A percentile compares a stretch with the other conserved stretches of the same genome.
phyloP scores from a whole-genome alignment of 176 grass and related monocot genomes.

The Guadua angustifolia region DNA sequence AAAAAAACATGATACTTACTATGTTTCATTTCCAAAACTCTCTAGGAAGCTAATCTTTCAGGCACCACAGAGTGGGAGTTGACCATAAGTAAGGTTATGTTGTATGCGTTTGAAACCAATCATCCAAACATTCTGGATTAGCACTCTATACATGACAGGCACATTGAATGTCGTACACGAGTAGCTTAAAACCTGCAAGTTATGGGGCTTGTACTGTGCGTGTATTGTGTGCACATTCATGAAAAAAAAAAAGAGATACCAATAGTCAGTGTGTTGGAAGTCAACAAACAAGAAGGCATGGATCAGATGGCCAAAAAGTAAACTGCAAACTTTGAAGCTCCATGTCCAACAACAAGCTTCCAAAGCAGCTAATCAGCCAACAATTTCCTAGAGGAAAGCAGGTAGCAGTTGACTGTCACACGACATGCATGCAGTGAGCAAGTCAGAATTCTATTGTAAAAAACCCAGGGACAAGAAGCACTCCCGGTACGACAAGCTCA shows the following conservation, averaged over 20 bases:
- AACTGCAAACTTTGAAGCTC: conserved; percentile 48
- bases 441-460: conserved; percentile 31
- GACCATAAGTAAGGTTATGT: neutral
- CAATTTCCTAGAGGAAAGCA: conserved; percentile 48
- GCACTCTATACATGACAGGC: neutral
- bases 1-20: neutral
- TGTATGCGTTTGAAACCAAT: neutral
- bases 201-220: conserved; percentile 10
- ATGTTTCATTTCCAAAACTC: neutral
- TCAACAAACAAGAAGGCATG: conserved; percentile 55
- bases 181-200: conserved; percentile 16
- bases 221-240: neutral
- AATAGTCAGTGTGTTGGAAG: conserved; percentile 43
- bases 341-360: conserved; percentile 42
- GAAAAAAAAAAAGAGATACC: neutral
- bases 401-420: conserved; percentile 49
- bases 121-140: neutral
- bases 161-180: conserved; percentile 8
- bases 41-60: neutral
- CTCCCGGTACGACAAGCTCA: conserved; percentile 34
- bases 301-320: conserved; percentile 47
- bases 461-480: conserved; percentile 23
- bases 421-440: conserved; percentile 26
- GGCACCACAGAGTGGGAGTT: neutral
- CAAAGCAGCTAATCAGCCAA: conserved; percentile 38